Percentiles rank a stretch among this genome's conserved stretches.
Evolutionary conservation across 1,284 basidiomycete genomes (phyloP).

Genomic region (Coniferiporia sulphurascens): DNA sequence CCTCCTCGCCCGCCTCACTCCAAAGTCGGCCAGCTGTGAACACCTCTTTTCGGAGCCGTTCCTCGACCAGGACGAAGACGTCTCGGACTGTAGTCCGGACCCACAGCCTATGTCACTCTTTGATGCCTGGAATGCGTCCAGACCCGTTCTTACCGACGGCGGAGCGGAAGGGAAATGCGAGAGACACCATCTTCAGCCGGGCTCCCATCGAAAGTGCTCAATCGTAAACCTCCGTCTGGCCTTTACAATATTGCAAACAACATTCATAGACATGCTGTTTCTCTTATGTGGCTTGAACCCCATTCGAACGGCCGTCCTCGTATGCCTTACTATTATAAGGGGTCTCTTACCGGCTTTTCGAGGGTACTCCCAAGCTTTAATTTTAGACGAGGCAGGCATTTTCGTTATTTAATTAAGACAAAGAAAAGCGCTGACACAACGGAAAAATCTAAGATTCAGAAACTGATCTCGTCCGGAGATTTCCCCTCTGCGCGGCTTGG

Average conservation of each 20-base stretch:
- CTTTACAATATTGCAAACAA: conserved; percentile 45
- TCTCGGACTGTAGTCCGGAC: not conserved
- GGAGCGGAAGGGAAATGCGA: conserved; percentile 34
- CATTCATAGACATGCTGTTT: conserved; percentile 49
- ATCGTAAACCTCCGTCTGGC: conserved; percentile 52
- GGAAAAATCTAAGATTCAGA: conserved; percentile 49
- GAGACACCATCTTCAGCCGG: conserved; percentile 50
- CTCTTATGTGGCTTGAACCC: conserved; percentile 66
- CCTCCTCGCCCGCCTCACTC: conserved; percentile 6
- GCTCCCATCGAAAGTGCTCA: conserved; percentile 58
- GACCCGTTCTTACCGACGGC: conserved; percentile 27
- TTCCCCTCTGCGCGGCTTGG: conserved; percentile 54
- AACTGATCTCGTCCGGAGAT: conserved; percentile 54
- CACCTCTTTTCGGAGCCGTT: conserved; percentile 9
- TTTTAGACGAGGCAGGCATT: conserved; percentile 67
- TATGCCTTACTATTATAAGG: conserved; percentile 60
- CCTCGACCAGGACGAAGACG: conserved; percentile 1
- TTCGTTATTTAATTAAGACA: conserved; percentile 9
- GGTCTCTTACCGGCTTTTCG: conserved; percentile 74
- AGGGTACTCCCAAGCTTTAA: conserved; percentile 77
- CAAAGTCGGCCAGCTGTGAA: not conserved
- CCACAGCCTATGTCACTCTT: not conserved
- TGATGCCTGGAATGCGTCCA: conserved; percentile 54
- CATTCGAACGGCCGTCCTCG: conserved; percentile 56
- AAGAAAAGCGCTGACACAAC: not conserved